Evolutionary conservation across 1,284 basidiomycete species (phyloP).

Genomic region (Apiotrichum sp.): DNA sequence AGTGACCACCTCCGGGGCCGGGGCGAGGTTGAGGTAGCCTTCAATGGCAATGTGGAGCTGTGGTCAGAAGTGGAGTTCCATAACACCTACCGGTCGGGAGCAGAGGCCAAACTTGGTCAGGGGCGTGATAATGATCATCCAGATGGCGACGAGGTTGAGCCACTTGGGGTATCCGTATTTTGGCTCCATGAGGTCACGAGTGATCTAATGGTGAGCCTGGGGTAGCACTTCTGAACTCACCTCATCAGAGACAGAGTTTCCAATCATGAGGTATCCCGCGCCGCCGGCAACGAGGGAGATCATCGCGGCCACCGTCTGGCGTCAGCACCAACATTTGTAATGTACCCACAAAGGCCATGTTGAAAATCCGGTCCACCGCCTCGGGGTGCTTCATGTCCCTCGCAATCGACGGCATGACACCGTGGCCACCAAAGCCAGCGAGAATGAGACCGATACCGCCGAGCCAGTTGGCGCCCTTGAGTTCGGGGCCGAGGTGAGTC

Average conservation of each 20-base stretch:
- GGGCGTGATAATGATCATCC: constrained; percentile 84
- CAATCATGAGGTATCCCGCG: constrained; percentile 90
- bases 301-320: constrained; percentile 53
- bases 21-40: constrained; percentile 60
- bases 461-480: constrained; percentile 50
- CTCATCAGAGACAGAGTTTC: constrained; percentile 71
- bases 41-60: constrained; percentile 71
- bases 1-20: constrained; percentile 27
- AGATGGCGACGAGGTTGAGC: constrained; percentile 72
- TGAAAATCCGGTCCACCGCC: constrained; percentile 61
- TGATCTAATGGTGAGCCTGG: constrained; percentile 53
- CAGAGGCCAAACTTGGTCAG: constrained; percentile 83
- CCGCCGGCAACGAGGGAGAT: constrained; percentile 76
- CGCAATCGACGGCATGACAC: constrained; percentile 82
- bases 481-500: constrained; percentile 60
- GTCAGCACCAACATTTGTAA: background rate
- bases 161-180: constrained; percentile 63
- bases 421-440: constrained; percentile 95
- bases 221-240: background rate
- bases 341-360: constrained; percentile 38
- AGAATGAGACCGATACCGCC: constrained; percentile 75
- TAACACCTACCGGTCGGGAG: constrained; percentile 57
- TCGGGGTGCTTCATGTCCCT: constrained; percentile 82
- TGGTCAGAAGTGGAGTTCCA: background rate
- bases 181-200: constrained; percentile 70